Evolutionary conservation across 1,284 basidiomycete species (phyloP), one percentile per base, ranked within the genome.

Genomic region (Austroboletus novae-zelandiae): DNA sequence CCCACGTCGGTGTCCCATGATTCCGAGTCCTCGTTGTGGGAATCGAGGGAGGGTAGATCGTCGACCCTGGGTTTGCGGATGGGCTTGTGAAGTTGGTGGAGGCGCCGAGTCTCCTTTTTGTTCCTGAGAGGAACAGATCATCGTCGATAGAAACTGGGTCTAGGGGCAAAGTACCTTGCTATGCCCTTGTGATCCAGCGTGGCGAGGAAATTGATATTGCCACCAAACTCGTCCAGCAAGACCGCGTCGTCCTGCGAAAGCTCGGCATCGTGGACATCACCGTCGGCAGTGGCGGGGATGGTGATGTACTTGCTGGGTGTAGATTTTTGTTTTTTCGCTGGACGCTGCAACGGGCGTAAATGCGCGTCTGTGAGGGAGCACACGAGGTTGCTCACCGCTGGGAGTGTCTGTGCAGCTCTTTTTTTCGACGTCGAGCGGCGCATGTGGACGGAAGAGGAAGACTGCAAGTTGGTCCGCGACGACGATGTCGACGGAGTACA

Each of bases 171-270:
- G 49, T 62, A 86, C 89, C 84, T 80, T 52, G 86, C 74, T 51
- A 93, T 89, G 15, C 80, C 85, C 57, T 79, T 82, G 53, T 77
- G 75, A 66, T 92, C 88, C 45, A 92, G 69, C 35, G 67, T 69
- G 27, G 74, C 70, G 42, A 92, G 66, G 66, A 93, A 93, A 15
- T 73, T 68, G 41, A 75, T 71, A 2, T 77, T 74, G 31, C 72
- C 72, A 9, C 82, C 79, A 58, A 81, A 83, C 56, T 85, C 76
- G 47, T 79, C 72, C 17, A 89, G 62, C 45, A 89, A 64, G 18
- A 76, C 77, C 34, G 82, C 62, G 55, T 87, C 85, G 53, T 83
- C 79, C 37, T 86, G 86, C 6, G 81, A 84, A 15, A 89, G 63
- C 10, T 76, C 74, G 8, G 72, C 63, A 40, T 80, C 79, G 7